phyloP scores from a whole-genome alignment of 2,329 filamentous ascomycete genomes.

The Emmonsiellopsis sp. region DNA sequence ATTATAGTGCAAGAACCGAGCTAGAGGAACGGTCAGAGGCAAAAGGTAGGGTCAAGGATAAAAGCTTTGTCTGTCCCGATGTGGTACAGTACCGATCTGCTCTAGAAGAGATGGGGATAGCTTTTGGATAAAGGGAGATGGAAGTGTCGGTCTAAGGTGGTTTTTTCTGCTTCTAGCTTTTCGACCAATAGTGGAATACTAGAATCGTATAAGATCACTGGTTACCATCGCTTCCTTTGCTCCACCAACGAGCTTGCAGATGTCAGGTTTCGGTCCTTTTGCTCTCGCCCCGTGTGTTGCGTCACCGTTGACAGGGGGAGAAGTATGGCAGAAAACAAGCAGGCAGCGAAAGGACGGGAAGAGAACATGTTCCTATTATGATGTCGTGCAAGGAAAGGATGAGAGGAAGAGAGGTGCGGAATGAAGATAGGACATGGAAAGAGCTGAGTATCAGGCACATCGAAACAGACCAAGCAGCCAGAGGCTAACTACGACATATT shows the following conservation, averaged over 20 bases:
- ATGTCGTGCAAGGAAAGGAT: not conserved
- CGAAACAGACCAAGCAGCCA: not conserved
- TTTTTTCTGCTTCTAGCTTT: not conserved
- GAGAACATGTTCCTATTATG: not conserved
- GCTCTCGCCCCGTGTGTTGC: not conserved
- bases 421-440: not conserved
- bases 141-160: conserved; percentile 1
- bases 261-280: not conserved
- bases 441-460: not conserved
- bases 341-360: not conserved
- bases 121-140: not conserved
- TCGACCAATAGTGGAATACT: not conserved
- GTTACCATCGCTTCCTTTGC: conserved; percentile 1
- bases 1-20: not conserved
- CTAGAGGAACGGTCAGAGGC: conserved; percentile 1
- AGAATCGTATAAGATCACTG: not conserved
- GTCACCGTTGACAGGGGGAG: not conserved
- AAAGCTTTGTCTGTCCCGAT: conserved; percentile 1
- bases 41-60: not conserved
- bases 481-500: not conserved
- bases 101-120: not conserved
- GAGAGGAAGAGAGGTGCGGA: not conserved
- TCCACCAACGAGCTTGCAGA: conserved; percentile 2
- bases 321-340: not conserved
- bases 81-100: conserved; percentile 3